A percentile compares a stretch with the other conserved stretches of the same genome.
Evolutionary conservation across 768 basidiomycete species (phyloP).

Genomic region (Arthromyces matolae): DNA sequence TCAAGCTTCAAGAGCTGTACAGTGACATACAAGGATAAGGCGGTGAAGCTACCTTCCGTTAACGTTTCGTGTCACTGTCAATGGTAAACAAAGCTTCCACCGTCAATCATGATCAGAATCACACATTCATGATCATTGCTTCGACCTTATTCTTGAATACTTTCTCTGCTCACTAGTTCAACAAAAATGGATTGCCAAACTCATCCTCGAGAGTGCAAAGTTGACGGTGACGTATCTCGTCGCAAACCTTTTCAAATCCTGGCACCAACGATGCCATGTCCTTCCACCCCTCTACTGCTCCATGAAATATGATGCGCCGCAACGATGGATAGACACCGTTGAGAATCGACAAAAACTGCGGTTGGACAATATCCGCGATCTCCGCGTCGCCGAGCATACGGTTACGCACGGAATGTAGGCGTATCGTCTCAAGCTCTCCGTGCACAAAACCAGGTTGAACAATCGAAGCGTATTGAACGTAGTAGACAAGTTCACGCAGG

Average conservation of each 20-base stretch:
- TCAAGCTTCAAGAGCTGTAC: too few species aligned
- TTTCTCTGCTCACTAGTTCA: too few species aligned
- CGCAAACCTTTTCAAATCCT: background rate
- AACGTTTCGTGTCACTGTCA: too few species aligned
- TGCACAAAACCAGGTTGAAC: background rate
- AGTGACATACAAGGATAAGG: too few species aligned
- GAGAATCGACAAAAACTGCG: background rate
- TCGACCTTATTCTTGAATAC: too few species aligned
- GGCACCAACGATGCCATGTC: background rate
- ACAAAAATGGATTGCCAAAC: background rate
- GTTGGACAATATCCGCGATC: background rate
- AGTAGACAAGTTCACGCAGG: slow-evolving; percentile 9
- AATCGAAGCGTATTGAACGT: slow-evolving; percentile 1
- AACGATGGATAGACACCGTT: background rate
- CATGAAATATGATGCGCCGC: slow-evolving; percentile 1
- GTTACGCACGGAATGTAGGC: background rate
- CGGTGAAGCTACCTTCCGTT: too few species aligned
- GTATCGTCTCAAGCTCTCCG: slow-evolving; percentile 5
- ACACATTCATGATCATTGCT: background rate
- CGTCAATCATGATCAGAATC: background rate
- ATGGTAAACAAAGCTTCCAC: too few species aligned
- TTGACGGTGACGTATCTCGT: background rate
- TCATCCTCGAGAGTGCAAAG: slow-evolving; percentile 2
- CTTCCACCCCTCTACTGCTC: background rate
- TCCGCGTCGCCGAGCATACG: background rate